Conservation (phyloP, 2,329 filamentous ascomycete genomes). For the Talaromyces sp. region DNA sequence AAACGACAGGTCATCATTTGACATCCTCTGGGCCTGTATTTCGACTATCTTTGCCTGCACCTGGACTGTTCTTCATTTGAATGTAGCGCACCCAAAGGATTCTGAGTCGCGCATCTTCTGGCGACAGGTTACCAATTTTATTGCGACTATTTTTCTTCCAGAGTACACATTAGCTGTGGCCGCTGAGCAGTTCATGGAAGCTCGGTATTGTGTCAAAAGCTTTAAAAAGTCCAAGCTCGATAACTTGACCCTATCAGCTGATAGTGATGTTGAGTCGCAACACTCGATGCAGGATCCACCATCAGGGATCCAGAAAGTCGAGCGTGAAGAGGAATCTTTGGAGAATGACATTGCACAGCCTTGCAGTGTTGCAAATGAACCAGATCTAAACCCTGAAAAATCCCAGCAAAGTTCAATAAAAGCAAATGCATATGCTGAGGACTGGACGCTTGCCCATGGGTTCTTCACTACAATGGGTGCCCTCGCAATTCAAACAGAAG, state of each 20-base stretch:
- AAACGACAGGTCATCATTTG: constrained; percentile 12
- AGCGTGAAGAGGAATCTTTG: no score
- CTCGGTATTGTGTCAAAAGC: neutral
- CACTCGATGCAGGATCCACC: no score
- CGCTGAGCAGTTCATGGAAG: no score
- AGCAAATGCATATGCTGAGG: no score
- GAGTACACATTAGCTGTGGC: neutral
- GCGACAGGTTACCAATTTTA: neutral
- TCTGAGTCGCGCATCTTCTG: neutral
- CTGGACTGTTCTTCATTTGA: constrained; percentile 14
- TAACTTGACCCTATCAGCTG: neutral
- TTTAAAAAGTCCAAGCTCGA: neutral
- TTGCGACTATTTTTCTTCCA: neutral
- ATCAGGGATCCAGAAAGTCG: no score
- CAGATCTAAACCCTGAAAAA: neutral
- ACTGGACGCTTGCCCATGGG: neutral
- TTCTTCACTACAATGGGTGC: neutral
- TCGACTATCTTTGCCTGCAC: constrained; percentile 16
- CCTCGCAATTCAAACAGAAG: neutral
- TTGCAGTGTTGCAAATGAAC: neutral
- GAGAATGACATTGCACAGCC: no score
- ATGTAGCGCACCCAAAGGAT: neutral
- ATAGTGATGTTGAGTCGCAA: no score
- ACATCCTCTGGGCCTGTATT: constrained; percentile 17
- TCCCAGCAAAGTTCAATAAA: neutral